These are phyloP conservation scores for Tetrapyrgos nigripes DNA, from an alignment of 1,284 basidiomycete species.

Conservation along the genomic window DNA sequence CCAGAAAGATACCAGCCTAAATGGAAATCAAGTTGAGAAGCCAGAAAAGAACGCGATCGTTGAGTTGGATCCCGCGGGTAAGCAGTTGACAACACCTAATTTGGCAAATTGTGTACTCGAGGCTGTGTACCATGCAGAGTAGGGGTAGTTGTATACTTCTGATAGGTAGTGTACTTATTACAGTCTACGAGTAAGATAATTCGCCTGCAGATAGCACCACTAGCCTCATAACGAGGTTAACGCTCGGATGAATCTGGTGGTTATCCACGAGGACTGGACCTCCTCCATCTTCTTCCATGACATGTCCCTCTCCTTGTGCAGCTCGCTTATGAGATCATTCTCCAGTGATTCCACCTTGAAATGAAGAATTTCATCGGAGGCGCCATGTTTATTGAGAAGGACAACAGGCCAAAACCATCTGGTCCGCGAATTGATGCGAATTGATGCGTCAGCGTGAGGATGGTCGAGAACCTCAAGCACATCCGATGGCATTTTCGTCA, in stretches of 20 bases:
- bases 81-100: too few species aligned
- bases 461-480: slow-evolving; percentile 8
- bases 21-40: too few species aligned
- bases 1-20: too few species aligned
- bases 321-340: not conserved
- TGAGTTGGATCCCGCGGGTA: too few species aligned
- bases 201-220: too few species aligned
- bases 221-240: slow-evolving; percentile 44
- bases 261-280: slow-evolving; percentile 49
- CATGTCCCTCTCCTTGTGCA: slow-evolving; percentile 4
- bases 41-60: too few species aligned
- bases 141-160: too few species aligned
- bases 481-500: slow-evolving; percentile 45
- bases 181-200: too few species aligned
- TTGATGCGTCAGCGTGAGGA: slow-evolving; percentile 16
- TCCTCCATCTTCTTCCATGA: slow-evolving; percentile 20
- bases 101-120: too few species aligned
- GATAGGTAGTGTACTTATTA: too few species aligned
- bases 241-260: slow-evolving; percentile 52
- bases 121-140: too few species aligned
- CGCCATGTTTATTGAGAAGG: slow-evolving; percentile 24
- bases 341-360: not conserved
- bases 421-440: slow-evolving; percentile 44
- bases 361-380: slow-evolving; percentile 7
- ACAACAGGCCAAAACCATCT: slow-evolving; percentile 58